Conservation (phyloP, 2,329 filamentous ascomycete genomes). For the Alternaria sp. region DNA sequence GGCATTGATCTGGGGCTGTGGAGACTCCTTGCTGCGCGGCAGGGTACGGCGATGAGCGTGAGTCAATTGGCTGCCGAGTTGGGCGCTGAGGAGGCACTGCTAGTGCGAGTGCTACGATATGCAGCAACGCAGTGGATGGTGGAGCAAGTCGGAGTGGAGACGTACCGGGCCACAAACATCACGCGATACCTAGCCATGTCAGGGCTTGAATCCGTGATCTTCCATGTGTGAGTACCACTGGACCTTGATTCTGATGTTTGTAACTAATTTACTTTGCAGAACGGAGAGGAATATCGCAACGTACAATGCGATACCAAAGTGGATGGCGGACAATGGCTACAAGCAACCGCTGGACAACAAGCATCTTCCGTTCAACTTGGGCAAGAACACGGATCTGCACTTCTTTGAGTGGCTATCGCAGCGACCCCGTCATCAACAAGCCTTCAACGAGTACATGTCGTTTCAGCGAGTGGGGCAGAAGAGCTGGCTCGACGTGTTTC, state of each 20-base stretch:
- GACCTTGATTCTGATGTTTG: too few relatives aligned
- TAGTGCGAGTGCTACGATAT: slow-evolving; percentile 4
- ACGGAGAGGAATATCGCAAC: slow-evolving; percentile 7
- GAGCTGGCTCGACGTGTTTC: slow-evolving; percentile 9
- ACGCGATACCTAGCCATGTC: slow-evolving; percentile 5
- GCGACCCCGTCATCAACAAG: slow-evolving; percentile 4
- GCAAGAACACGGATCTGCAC: slow-evolving; percentile 5
- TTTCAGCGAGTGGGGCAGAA: slow-evolving; percentile 10
- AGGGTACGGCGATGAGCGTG: background rate
- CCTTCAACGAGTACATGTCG: slow-evolving; percentile 13
- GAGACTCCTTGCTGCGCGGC: background rate
- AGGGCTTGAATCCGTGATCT: slow-evolving; percentile 4
- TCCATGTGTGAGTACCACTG: slow-evolving; percentile 5
- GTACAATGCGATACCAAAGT: slow-evolving; percentile 10
- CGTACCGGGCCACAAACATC: slow-evolving; percentile 1
- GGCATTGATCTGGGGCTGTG: slow-evolving; percentile 7
- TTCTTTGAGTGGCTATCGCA: slow-evolving; percentile 11
- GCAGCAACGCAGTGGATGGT: slow-evolving; percentile 11
- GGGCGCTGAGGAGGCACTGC: slow-evolving; percentile 1
- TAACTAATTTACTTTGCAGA: background rate
- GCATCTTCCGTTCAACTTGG: slow-evolving; percentile 3
- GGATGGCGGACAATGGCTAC: slow-evolving; percentile 5
- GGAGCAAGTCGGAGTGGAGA: slow-evolving; percentile 5
- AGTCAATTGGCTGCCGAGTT: slow-evolving; percentile 1
- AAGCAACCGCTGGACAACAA: slow-evolving; percentile 8